Base-by-base conservation (phyloP, 345 rosid genomes). In the Gynandropsis gynandra region DNA sequence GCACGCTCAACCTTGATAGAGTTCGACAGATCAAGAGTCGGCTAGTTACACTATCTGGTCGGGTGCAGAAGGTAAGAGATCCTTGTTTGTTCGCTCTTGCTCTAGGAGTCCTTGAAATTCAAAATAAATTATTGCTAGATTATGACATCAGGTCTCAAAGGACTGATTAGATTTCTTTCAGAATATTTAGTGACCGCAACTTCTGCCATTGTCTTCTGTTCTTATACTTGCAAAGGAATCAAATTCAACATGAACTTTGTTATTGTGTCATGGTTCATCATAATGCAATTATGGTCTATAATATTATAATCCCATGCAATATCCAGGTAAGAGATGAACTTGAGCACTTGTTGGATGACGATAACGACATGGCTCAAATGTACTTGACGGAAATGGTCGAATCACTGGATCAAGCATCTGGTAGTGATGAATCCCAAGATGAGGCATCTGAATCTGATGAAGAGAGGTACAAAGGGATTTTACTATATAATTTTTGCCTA, bases 21-120 rank as follows among this genome's bases (percentile, higher is more conserved):
- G 95, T 76, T 54, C 72, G 95, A 56, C 78, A 79, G 62, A 82
- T 85, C 44, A 82, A 85, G 54, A 85, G 95, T 65, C 84, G 85
- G 16, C 80, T 82, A 11, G 87, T 79, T 58, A 77, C 80, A 42
- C 56, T 80, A 53, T 77, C 82, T 39, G 81, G 89, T 42, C 79
- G 83, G 16, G 95, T 82, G 41, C 85, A 85, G 64, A 85, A 85
- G 89, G 89, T 85, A 24, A 24, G 29, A 24, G 5, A 24, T 5
- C 29, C 29, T 24, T 24, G 29, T 24, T 24, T 5, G 5, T 24
- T 24, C 4, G 4, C 29, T 24, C 4, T 2, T 24, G 29, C 29
- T 24, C 29, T 2, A 5, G 5, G 29, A 24, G 5, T 24, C 29
- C 5, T 5, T 24, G 29, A 24, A 2, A 24, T 24, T 24, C 5